Evolutionary conservation across 225 moss, liverwort and hornwort genomes (phyloP), one percentile per base, ranked within the genome.

Genomic region (Antitrichia curtipendula): DNA sequence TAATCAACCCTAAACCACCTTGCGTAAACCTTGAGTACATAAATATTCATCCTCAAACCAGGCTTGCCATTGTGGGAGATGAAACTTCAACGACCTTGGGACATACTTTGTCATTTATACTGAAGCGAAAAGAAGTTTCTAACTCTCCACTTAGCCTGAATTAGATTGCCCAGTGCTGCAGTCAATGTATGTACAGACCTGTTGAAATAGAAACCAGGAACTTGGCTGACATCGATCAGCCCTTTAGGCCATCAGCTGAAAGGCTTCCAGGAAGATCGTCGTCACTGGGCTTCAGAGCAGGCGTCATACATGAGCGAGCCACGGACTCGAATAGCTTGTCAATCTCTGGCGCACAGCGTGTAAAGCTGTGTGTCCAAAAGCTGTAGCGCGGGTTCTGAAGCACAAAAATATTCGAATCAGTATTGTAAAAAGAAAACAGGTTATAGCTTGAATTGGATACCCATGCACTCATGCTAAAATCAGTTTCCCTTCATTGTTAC

Each of bases 241-340:
- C 95, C 89, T 96, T 95, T 16, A 96, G 90, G 70, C 94, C 94
- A 63, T 97, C 95, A 4, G 90, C 85, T 58, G 93, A 78, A 71
- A 95, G 95, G 84, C 92, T 89, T 86, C 94, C 95, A 45, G 96
- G 50, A 40, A 95, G 89, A 81, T 96, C 97, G 68, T 97, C 97
- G 64, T 97, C 97, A 64, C 88, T 93, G 50, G 93, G 89, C 89
- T 97, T 96, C 87, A 95, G 38, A 59, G 95, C 90, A 86, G 96
- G 88, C 72, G 90, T 95, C 95, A 96, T 97, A 80, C 97, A 97
- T 40, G 97, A 97, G 40, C 97, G 96, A 60, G 97, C 97, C 83
- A 97, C 96, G 59, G 97, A 97, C 88, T 97, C 97, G 43, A 97
- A 97, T 41, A 97, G 89, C 77, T 97, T 97, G 85, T 95, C 97